Evolutionary conservation across 371 early-diverging fungal species (phyloP), one percentile per base, ranked within the genome.

Genomic region (Mucor circinelloides): DNA sequence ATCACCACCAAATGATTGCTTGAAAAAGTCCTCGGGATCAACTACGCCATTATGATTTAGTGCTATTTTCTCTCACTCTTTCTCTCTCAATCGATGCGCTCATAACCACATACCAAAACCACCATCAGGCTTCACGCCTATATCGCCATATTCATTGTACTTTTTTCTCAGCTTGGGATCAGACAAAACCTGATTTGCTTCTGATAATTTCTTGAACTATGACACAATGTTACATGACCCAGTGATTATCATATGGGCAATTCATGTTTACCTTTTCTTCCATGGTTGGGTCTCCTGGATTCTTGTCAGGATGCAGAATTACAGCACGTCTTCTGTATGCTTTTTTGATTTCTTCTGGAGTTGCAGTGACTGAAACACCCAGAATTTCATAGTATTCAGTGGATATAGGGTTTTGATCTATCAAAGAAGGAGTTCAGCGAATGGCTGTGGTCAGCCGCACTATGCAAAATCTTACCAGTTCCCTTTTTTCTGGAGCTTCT

Each of bases 231-330:
- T 46, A 10, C 23, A 60, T 60, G 12, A 36, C 25, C 27, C 23
- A 59, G 40, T 40, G 23, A 46, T 25, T 15, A 58, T 23, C 46
- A 34, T 7, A 58, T 32, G 30, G 30, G 3, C n/a, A 38, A 4
- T 4, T 9, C 5, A 21, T 27, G 52, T 38, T 28, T 79, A 91
- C 91, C 82, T 88, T 93, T 58, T 94, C 94, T 70, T 94, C 96
- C 31, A 97, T 96, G 13, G 90, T 87, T 9, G 94, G 88, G 68
- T 90, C 89, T 65, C 81, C 78, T 2, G 86, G 84, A 74, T 96
- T 96, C 79, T 98, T 97, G 81, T 98, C 98, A 15, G 95, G 99
- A 78, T 99, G 99, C 74, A 87, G 96, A 79, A 94, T 93, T 63
- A 97, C 88, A 8, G 97, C 97, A 69, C 91, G 81, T 61, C 89